A percentile compares a stretch with the other conserved stretches of the same genome.
Evolutionary conservation across 2,329 filamentous ascomycete genomes (phyloP).

Genomic region (Gyromitra esculenta): DNA sequence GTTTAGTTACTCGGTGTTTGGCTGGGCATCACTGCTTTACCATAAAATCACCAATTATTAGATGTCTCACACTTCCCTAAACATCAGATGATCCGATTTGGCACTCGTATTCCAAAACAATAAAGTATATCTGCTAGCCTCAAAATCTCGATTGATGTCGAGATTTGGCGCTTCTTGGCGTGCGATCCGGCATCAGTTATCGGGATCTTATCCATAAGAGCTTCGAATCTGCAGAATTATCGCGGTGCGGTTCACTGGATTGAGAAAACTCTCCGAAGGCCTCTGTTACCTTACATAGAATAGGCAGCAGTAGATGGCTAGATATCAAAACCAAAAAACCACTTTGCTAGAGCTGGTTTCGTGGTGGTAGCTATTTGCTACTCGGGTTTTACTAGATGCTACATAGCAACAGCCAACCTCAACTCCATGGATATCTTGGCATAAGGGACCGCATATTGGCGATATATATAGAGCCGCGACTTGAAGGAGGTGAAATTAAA

Average conservation of each 20-base stretch:
- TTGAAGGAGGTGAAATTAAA: background rate
- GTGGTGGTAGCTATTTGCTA: background rate
- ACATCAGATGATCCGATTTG: background rate
- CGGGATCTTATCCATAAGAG: background rate
- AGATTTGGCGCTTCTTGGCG: background rate
- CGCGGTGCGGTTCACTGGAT: too few relatives aligned
- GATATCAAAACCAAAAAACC: background rate
- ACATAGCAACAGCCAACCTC: background rate
- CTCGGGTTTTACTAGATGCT: background rate
- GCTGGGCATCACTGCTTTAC: background rate
- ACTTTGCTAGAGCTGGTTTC: background rate
- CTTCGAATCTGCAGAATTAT: background rate
- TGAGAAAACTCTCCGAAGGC: background rate
- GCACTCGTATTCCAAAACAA: conserved; percentile 2
- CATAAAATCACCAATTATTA: background rate
- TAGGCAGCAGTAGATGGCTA: background rate
- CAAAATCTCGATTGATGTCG: background rate
- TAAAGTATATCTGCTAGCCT: background rate
- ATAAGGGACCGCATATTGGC: background rate
- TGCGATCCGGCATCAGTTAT: background rate
- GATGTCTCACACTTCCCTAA: conserved; percentile 5
- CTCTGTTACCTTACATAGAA: background rate
- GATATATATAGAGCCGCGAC: background rate
- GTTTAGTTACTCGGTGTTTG: conserved; percentile 24
- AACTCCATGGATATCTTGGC: background rate